Percentiles rank a stretch among this genome's conserved stretches.
Evolutionary conservation across 2,329 filamentous ascomycete genomes (phyloP).

Genomic region (Sclerotinia glacialis): DNA sequence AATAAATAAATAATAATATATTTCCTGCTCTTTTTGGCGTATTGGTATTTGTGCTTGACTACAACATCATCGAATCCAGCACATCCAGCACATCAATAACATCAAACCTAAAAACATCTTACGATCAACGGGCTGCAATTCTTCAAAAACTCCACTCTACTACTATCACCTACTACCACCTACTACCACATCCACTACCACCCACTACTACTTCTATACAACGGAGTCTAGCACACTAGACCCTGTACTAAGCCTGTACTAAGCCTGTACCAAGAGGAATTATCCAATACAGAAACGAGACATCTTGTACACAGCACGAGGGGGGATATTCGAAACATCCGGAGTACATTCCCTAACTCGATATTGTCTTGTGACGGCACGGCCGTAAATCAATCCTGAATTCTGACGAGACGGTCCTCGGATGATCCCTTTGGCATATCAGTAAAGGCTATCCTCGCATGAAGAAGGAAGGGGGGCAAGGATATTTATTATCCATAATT

Average conservation of each 20-base stretch:
- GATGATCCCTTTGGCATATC: conserved; percentile 8
- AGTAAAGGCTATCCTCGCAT: conserved; percentile 1
- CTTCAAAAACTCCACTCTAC: conserved; percentile 4
- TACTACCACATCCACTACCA: no score
- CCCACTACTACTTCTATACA: neutral
- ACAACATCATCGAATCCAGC: neutral
- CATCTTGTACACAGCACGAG: neutral
- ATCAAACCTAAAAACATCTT: neutral
- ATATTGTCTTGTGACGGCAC: conserved; percentile 1
- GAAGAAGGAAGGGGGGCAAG: conserved; percentile 17
- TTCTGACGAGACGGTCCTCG: neutral
- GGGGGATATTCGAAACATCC: neutral
- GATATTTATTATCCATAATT: conserved; percentile 16
- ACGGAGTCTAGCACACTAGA: no score
- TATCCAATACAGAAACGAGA: neutral
- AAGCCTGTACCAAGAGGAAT: neutral
- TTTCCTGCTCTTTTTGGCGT: neutral
- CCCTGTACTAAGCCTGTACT: no score
- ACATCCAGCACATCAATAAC: neutral
- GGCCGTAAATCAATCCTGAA: neutral
- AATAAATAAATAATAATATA: neutral
- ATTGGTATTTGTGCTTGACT: neutral
- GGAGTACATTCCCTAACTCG: neutral
- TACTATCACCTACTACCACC: neutral
- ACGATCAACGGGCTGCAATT: conserved; percentile 9